A percentile compares a stretch with the other conserved stretches of the same genome.
Conservation (phyloP, 495 filamentous ascomycete species). For the Entonaema liquescens region DNA sequence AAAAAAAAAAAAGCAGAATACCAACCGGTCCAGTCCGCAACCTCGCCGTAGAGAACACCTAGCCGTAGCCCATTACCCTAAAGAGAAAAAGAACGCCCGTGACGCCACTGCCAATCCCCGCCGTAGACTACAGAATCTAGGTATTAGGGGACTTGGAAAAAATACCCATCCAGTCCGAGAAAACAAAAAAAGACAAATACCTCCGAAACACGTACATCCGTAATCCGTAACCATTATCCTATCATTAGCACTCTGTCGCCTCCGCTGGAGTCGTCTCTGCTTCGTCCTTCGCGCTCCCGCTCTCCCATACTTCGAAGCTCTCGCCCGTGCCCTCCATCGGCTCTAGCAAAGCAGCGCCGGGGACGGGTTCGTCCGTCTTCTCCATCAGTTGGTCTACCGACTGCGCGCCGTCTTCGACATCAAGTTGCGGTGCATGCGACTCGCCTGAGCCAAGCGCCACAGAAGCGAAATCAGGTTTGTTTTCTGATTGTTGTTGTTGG, state of each 20-base stretch:
- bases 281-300: constrained; percentile 65
- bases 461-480: constrained; percentile 46
- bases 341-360: constrained; percentile 55
- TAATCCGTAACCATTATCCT: background rate
- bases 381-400: constrained; percentile 60
- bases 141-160: constrained; percentile 33
- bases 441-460: constrained; percentile 42
- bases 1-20: constrained; percentile 8
- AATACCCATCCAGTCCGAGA: constrained; percentile 4
- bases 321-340: constrained; percentile 62
- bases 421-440: constrained; percentile 24
- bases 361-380: constrained; percentile 47
- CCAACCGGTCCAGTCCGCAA: background rate
- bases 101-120: constrained; percentile 1
- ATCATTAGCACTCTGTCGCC: constrained; percentile 22
- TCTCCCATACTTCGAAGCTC: constrained; percentile 72
- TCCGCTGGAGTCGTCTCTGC: constrained; percentile 35
- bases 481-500: constrained; percentile 11
- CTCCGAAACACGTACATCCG: background rate
- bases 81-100: background rate
- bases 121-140: constrained; percentile 20
- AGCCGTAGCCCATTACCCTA: background rate
- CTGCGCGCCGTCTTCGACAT: constrained; percentile 35
- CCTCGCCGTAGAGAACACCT: background rate
- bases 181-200: constrained; percentile 13